A percentile compares a stretch with the other conserved stretches of the same genome.
phyloP scores from a whole-genome alignment of 1,139 yeast species.

The Hansenula lynferdii region DNA sequence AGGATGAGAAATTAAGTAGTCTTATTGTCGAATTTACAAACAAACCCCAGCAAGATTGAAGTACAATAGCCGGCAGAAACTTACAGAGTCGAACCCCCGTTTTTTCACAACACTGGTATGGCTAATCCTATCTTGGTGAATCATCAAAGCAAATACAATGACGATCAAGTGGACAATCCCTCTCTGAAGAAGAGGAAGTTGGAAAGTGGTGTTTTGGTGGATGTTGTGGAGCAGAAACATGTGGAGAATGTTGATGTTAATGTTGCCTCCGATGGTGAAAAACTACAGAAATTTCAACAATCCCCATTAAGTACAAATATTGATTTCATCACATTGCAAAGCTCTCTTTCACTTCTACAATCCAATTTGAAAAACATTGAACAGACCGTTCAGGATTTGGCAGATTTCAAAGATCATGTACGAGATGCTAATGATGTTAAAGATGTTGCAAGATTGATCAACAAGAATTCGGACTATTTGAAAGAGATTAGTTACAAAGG shows the following conservation, averaged over 20 bases:
- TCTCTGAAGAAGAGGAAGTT: constrained; percentile 1
- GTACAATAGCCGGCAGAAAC: too few relatives aligned
- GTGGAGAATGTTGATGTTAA: background rate
- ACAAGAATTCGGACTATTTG: constrained; percentile 14
- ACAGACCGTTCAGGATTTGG: constrained; percentile 16
- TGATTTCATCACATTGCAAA: constrained; percentile 18
- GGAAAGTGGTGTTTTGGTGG: background rate
- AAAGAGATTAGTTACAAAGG: constrained; percentile 23
- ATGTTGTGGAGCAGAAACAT: background rate
- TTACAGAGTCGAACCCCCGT: background rate
- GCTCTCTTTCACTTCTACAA: constrained; percentile 17
- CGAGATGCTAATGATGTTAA: constrained; percentile 13
- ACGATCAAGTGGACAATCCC: background rate
- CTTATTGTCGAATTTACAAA: too few relatives aligned
- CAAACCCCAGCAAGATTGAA: too few relatives aligned
- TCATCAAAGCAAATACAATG: too few relatives aligned
- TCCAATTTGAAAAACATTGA: constrained; percentile 12
- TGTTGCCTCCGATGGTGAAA: background rate
- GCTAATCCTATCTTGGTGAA: background rate
- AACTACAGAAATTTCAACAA: constrained; percentile 11
- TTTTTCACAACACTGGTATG: background rate
- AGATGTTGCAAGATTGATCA: constrained; percentile 8
- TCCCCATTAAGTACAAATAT: constrained; percentile 29
- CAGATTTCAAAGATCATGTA: constrained; percentile 15
- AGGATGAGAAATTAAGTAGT: background rate